Base-by-base conservation (phyloP, 2,329 filamentous ascomycete genomes). In the Emydomyces testavorans region DNA sequence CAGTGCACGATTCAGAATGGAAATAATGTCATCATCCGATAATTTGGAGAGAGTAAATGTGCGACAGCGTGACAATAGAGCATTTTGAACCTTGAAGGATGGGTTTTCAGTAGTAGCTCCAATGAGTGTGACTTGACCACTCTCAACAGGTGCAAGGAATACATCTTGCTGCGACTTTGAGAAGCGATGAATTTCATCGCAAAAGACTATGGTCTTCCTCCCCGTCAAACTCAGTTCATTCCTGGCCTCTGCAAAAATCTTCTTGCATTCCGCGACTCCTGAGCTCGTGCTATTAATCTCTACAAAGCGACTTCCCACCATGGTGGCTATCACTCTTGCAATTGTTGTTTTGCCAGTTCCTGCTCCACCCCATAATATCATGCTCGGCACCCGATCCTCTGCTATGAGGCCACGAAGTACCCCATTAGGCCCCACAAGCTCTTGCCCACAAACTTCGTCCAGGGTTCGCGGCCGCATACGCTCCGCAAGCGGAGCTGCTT, bases 31-130 rank as follows among this genome's bases (percentile, higher is more conserved):
- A 1, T 82, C 77, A 21, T 82, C 76, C 0, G 76, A 76, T 36
- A 98, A 75, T 55, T 88, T 82, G 38, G 80, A 71, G 7, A 98
- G 70, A 0, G 87, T 94, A 57, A 98, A 96, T 0, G 87, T 94
- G 23, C 92, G 77, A 65, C 90, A 96, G 39, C 92, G 77, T 20
- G 86, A 94, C 2, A 96, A 73, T 47, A 98, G 72, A 1, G 92
- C 90, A 54, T 79, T 82, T 57, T 92, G 85, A 35, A 98, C 80
- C 60, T 93, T 90, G 72, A 96, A 96, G 3, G 83, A 90, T 0
- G 92, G 92, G 56, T 98, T 98, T 65, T 98, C 92, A 0, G 92
- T 98, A 2, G 92, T 98, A 5, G 92, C 92, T 8, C 89, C 92
- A 52, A 96, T 92, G 24, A 98, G 72, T 0, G 86, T 95, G 54